Percentiles rank a stretch among this genome's conserved stretches.
Evolutionary conservation across 1,284 basidiomycete genomes (phyloP).

Genomic region (Ceratorhiza oryzae-sativae): DNA sequence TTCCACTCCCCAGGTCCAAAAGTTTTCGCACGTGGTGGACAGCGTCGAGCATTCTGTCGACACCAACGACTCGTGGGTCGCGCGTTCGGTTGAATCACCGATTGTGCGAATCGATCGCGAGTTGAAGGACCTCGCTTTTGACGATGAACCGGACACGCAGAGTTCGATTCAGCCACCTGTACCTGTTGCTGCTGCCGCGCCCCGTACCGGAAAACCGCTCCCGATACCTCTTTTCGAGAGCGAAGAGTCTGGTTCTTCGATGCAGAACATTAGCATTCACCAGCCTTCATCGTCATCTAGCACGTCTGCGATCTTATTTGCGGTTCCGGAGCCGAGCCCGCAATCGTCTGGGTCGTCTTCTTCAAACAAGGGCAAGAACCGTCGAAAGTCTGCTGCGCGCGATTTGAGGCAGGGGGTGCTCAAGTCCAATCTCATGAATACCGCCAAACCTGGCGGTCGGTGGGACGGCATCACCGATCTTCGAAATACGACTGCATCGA

Average conservation of each 20-base stretch:
- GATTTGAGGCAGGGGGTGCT: slow-evolving; percentile 28
- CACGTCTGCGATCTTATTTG: slow-evolving; percentile 43
- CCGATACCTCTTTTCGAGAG: slow-evolving; percentile 19
- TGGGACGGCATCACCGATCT: slow-evolving; percentile 34
- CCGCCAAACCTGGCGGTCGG: slow-evolving; percentile 20
- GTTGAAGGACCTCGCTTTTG: slow-evolving; percentile 63
- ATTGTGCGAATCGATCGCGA: slow-evolving; percentile 75
- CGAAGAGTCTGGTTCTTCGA: slow-evolving; percentile 37
- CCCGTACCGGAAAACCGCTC: slow-evolving; percentile 1
- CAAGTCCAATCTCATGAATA: slow-evolving; percentile 37
- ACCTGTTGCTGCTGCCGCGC: neutral
- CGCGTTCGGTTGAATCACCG: slow-evolving; percentile 72
- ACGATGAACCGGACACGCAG: slow-evolving; percentile 48
- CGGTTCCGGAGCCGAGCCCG: slow-evolving; percentile 26
- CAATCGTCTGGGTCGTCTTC: slow-evolving; percentile 40
- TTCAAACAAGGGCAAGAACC: slow-evolving; percentile 56
- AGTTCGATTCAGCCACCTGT: slow-evolving; percentile 14
- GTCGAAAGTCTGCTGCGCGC: slow-evolving; percentile 50
- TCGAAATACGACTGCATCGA: slow-evolving; percentile 9
- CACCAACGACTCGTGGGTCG: slow-evolving; percentile 61
- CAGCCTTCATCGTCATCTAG: slow-evolving; percentile 27
- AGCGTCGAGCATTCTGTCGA: slow-evolving; percentile 53
- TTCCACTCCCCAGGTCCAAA: slow-evolving; percentile 70
- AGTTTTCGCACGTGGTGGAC: slow-evolving; percentile 51
- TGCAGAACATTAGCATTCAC: slow-evolving; percentile 11